These are phyloP conservation scores for Areca catechu DNA, from an alignment of 176 grass and related monocot species.

Conservation along the genomic window DNA sequence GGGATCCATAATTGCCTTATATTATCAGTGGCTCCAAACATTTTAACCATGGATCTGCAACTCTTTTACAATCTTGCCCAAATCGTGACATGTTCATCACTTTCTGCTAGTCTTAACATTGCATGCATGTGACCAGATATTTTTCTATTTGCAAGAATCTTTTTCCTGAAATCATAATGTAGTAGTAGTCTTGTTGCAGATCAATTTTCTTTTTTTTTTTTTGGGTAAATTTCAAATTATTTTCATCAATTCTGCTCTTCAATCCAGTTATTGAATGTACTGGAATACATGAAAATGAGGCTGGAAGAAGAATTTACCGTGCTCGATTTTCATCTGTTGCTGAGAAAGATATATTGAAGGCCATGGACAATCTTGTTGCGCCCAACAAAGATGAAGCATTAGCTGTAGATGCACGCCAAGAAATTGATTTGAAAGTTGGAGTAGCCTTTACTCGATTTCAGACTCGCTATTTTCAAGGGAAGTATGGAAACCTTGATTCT, in stretches of 20 bases:
- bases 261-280: conserved; percentile 75
- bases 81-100: no score
- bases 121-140: no score
- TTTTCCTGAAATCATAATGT: no score
- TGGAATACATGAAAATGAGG: conserved; percentile 69
- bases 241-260: background rate
- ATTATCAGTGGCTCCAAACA: no score
- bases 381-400: conserved; percentile 88
- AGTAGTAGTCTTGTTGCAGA: background rate
- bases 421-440: conserved; percentile 97
- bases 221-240: background rate
- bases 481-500: conserved; percentile 97
- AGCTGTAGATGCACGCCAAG: conserved; percentile 86
- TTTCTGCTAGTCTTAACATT: no score
- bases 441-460: conserved; percentile 98
- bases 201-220: background rate
- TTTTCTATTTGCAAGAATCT: no score
- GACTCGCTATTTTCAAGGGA: conserved; percentile 92
- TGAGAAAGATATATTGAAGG: conserved; percentile 68
- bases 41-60: no score
- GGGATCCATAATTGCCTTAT: no score
- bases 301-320: conserved; percentile 73
- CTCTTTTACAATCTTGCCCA: no score
- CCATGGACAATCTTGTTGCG: conserved; percentile 73
- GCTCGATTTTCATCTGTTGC: conserved; percentile 92